Conservation (phyloP, 2,329 filamentous ascomycete species). For the Diaporthe ampelina region DNA sequence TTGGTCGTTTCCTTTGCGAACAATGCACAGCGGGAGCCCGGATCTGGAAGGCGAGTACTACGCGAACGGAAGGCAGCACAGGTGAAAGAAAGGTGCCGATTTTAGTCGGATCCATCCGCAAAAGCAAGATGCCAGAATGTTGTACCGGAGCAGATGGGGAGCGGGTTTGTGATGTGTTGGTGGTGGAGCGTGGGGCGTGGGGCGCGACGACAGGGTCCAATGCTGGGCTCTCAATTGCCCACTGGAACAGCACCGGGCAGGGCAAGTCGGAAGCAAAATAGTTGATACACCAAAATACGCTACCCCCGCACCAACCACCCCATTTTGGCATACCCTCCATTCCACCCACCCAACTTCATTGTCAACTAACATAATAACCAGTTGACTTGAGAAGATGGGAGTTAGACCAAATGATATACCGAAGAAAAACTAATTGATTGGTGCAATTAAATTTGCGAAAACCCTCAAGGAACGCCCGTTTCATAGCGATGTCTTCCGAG, state of each 20-base stretch:
- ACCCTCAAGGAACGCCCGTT: no score
- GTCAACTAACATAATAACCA: no score
- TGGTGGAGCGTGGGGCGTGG: background rate
- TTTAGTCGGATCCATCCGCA: background rate
- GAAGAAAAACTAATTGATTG: no score
- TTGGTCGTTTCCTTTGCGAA: background rate
- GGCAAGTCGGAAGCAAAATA: no score
- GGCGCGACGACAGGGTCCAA: constrained; percentile 22
- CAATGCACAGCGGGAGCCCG: background rate
- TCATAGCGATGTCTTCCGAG: no score
- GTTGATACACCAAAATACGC: no score
- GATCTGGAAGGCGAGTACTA: background rate
- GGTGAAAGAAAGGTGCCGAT: background rate
- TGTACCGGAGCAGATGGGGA: background rate
- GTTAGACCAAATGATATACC: no score
- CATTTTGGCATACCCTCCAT: no score
- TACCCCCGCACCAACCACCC: no score
- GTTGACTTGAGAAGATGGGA: no score
- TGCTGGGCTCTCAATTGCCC: background rate
- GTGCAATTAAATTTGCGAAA: no score
- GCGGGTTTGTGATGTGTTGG: constrained; percentile 17
- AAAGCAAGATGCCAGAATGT: constrained; percentile 7
- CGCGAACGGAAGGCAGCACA: background rate
- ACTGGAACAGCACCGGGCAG: background rate
- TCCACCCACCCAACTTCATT: no score